Evolutionary conservation across 2,329 filamentous ascomycete genomes (phyloP).

Genomic region (Neonectria hederae): DNA sequence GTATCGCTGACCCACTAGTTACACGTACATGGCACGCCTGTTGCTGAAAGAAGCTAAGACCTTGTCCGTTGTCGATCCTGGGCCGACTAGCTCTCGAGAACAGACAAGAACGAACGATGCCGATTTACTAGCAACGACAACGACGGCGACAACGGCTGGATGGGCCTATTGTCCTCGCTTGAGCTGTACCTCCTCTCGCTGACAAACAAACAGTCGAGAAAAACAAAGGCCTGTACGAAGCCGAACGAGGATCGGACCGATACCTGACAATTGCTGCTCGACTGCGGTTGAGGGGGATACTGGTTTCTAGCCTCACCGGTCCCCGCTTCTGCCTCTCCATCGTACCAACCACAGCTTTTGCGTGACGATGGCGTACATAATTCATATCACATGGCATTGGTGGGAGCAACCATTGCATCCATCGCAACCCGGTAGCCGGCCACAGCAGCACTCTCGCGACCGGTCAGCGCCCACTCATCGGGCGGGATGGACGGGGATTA

Average conservation of each 20-base stretch:
- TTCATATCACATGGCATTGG: slow-evolving; percentile 39
- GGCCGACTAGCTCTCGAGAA: background rate
- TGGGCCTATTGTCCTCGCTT: background rate
- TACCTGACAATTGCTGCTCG: slow-evolving; percentile 23
- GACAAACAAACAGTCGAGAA: background rate
- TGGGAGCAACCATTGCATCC: slow-evolving; percentile 25
- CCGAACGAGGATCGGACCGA: slow-evolving; percentile 35
- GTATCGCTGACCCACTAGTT: background rate
- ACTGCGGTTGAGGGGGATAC: slow-evolving; percentile 30
- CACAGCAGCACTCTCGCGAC: slow-evolving; percentile 22
- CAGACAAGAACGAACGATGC: background rate
- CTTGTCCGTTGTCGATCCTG: background rate
- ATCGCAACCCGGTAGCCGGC: slow-evolving; percentile 16
- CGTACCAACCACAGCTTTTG: slow-evolving; percentile 41
- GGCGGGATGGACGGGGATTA: slow-evolving; percentile 2
- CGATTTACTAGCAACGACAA: background rate
- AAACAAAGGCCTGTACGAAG: slow-evolving; percentile 20
- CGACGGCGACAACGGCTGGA: background rate
- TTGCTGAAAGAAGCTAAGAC: background rate
- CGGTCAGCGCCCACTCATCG: slow-evolving; percentile 31
- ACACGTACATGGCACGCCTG: background rate
- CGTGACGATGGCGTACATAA: slow-evolving; percentile 40
- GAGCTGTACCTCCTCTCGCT: background rate
- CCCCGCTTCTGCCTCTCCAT: slow-evolving; percentile 35
- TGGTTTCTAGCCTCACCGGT: slow-evolving; percentile 40